phyloP scores from a whole-genome alignment of 345 rosid species.

The Physaria fendleri region DNA sequence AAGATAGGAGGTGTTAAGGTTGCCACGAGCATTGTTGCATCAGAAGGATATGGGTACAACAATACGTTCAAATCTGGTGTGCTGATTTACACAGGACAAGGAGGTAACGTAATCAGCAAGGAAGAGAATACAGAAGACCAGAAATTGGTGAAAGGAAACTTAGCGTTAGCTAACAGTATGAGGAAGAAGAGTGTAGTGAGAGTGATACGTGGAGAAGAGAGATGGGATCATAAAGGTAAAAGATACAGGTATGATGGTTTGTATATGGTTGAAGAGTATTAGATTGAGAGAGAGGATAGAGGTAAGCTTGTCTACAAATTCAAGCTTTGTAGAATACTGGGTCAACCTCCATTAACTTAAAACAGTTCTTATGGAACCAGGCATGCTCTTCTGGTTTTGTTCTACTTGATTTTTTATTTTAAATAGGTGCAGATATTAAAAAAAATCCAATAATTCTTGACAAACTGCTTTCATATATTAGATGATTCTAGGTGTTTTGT shows the following conservation, averaged over 20 bases:
- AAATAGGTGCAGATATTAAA: no score
- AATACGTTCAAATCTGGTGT: constrained; percentile 48
- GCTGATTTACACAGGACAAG: constrained; percentile 67
- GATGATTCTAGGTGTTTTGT: constrained; percentile 13
- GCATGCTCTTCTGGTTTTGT: no score
- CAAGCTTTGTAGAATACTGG: constrained; percentile 41
- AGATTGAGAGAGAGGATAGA: constrained; percentile 53
- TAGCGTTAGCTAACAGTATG: constrained; percentile 58
- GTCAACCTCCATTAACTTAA: background rate
- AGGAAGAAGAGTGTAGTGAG: constrained; percentile 45
- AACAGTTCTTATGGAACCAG: no score
- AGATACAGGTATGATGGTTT: constrained; percentile 74
- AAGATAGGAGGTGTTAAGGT: constrained; percentile 27
- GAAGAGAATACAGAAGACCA: constrained; percentile 65
- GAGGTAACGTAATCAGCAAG: constrained; percentile 59
- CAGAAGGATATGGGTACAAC: constrained; percentile 63
- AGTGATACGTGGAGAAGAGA: constrained; percentile 63
- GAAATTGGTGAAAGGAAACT: constrained; percentile 64
- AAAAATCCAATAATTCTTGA: no score
- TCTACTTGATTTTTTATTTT: no score
- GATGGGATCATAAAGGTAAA: constrained; percentile 22
- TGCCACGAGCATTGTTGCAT: constrained; percentile 71
- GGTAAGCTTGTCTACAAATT: constrained; percentile 73
- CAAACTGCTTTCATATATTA: no score
- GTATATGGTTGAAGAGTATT: constrained; percentile 47